Conservation (phyloP, 1,139 yeast genomes). For the Geotrichum fermentans region DNA sequence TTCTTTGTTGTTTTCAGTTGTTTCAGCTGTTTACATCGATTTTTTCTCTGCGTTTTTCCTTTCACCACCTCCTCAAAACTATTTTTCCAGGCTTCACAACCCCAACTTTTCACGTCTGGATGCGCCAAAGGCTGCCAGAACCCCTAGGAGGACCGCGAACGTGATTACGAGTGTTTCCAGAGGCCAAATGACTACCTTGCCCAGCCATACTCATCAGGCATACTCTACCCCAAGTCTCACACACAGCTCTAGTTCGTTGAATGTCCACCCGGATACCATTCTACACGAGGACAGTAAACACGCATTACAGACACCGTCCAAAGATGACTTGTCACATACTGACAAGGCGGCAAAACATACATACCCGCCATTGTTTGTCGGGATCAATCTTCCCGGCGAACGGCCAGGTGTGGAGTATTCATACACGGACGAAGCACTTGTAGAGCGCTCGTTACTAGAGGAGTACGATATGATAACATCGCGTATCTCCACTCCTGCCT, state of each 20-base stretch:
- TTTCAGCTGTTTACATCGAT: not conserved
- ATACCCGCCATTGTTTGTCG: conserved; percentile 32
- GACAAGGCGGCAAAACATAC: conserved; percentile 6
- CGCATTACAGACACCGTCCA: not conserved
- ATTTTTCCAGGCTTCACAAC: not conserved
- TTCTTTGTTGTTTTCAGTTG: not conserved
- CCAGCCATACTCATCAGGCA: conserved; percentile 8
- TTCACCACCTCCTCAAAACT: conserved; percentile 8
- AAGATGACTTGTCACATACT: conserved; percentile 10
- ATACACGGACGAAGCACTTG: conserved; percentile 34
- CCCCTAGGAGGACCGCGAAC: not conserved
- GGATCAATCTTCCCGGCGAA: conserved; percentile 37
- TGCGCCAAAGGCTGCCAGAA: not conserved
- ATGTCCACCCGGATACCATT: conserved; percentile 10
- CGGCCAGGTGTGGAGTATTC: conserved; percentile 32
- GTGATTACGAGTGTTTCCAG: not conserved
- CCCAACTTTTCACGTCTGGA: not conserved
- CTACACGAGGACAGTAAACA: not conserved
- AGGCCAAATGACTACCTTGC: conserved; percentile 5
- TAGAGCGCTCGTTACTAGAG: conserved; percentile 21
- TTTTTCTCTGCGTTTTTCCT: not conserved
- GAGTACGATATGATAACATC: conserved; percentile 40
- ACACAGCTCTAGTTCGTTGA: conserved; percentile 12
- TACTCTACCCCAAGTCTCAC: conserved; percentile 13
- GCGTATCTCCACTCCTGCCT: conserved; percentile 35